Evolutionary conservation across 2,329 filamentous ascomycete genomes (phyloP), one percentile per base, ranked within the genome.

Genomic region (Neophaeococcomyces aloes): DNA sequence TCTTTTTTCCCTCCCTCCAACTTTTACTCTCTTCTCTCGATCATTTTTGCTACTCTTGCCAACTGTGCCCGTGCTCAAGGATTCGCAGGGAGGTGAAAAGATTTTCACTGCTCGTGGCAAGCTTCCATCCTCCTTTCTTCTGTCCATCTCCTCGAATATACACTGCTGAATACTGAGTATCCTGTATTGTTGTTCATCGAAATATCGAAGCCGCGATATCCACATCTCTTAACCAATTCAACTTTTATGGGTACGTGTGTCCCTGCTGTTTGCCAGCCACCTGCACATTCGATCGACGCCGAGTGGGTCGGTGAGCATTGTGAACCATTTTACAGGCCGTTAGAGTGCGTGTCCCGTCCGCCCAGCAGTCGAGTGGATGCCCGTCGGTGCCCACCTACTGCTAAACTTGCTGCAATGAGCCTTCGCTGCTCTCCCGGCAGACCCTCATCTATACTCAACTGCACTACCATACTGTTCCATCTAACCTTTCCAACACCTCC

Each of bases 221-320:
- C 38, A 41, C 38, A 41, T 41, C 29, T 40, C 27, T 17, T 41
- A 27, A 6, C 38, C 31, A 41, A 29, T 32, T 29, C 10, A 18
- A 18, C n/a, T 33, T 41, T 41, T 41, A 41, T 41, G 38, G 38
- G 38, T 41, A 41, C 38, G 38, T 41, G 10, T 32, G 38, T 41
- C 38, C 38, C 38, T 41, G 38, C 38, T 41, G 27, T 41, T 17
- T 41, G 6, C 18, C 18, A 42, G 40, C 40, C 40, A 42, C 40
- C 30, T 36, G 40, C 40, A 42, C 40, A 42, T 17, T 42, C 40
- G 40, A 42, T 42, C 40, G 40, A 42, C 40, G 40, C 40, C 30
- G 21, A 33, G 40, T 42, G 40, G 40, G 38, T 41, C 38, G 27
- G 27, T 33, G 25, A 31, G 10, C 30, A 19, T n/a, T 32, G 38